Conservation (phyloP, 2,329 filamentous ascomycete genomes). For the Cordyceps fumosorosea region DNA sequence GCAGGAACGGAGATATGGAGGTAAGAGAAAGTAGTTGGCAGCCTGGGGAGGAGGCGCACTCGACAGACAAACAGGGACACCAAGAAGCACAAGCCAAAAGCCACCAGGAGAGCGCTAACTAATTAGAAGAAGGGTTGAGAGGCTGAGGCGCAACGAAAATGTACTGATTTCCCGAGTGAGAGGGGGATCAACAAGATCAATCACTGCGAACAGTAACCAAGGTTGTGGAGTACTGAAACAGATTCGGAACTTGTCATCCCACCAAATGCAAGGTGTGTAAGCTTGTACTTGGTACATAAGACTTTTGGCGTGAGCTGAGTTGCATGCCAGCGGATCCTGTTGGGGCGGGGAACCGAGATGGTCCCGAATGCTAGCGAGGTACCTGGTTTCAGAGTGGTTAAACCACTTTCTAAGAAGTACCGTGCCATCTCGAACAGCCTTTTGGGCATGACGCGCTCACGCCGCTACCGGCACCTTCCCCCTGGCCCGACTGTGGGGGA, state of each 20-base stretch:
- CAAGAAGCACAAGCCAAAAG: background rate
- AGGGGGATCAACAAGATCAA: background rate
- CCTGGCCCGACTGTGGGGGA: background rate
- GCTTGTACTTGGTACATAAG: background rate
- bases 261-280: background rate
- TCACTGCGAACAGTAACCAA: background rate
- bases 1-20: slow-evolving; percentile 10
- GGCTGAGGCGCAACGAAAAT: background rate
- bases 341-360: slow-evolving; percentile 7
- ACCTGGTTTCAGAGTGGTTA: background rate
- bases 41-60: background rate
- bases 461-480: background rate
- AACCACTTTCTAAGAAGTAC: background rate
- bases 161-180: background rate
- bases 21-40: background rate
- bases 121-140: background rate
- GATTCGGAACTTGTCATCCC: background rate
- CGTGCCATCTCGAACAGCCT: background rate
- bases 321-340: background rate
- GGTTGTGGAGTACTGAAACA: background rate
- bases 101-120: too few species aligned
- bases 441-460: background rate
- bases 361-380: background rate
- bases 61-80: background rate
- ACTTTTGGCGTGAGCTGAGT: background rate